phyloP scores from a whole-genome alignment of 2,329 filamentous ascomycete species.

The Stagonosporopsis chrysanthemi region DNA sequence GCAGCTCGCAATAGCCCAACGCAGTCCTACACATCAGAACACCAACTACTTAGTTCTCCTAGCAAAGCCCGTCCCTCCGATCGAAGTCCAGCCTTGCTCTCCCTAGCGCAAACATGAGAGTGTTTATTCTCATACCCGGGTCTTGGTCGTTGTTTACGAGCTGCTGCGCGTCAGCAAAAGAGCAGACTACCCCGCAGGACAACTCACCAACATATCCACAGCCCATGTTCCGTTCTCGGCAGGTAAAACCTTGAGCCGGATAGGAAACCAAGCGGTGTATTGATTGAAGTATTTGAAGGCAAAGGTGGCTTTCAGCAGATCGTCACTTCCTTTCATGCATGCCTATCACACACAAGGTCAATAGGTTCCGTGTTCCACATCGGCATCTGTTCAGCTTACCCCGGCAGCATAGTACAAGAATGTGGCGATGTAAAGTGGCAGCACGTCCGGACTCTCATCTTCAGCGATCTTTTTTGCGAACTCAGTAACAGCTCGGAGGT shows the following conservation, averaged over 20 bases:
- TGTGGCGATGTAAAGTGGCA: conserved; percentile 1
- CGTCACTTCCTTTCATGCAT: conserved; percentile 1
- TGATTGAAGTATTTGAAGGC: conserved; percentile 5
- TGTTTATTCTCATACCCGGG: conserved; percentile 5
- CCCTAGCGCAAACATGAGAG: conserved; percentile 7
- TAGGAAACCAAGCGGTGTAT: conserved; percentile 6
- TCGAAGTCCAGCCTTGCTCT: conserved; percentile 7
- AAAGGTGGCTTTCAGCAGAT: not conserved
- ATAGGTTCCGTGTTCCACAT: not conserved
- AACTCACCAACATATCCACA: conserved; percentile 3
- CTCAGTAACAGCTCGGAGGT: not conserved
- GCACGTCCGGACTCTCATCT: conserved; percentile 6
- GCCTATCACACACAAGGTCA: not conserved
- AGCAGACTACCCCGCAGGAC: too few relatives aligned
- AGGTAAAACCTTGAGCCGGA: not conserved
- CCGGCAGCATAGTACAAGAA: conserved; percentile 8
- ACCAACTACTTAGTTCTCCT: too few relatives aligned
- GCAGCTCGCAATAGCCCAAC: too few relatives aligned
- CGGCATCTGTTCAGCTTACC: not conserved
- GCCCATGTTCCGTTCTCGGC: not conserved
- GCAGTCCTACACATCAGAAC: too few relatives aligned
- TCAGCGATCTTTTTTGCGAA: not conserved
- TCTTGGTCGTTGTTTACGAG: conserved; percentile 4
- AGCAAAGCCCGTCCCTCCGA: conserved; percentile 3
- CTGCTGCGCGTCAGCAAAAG: not conserved